These are phyloP conservation scores for Annona squamosa DNA, from an alignment of 164 flowering plant species.

Conservation along the genomic window DNA sequence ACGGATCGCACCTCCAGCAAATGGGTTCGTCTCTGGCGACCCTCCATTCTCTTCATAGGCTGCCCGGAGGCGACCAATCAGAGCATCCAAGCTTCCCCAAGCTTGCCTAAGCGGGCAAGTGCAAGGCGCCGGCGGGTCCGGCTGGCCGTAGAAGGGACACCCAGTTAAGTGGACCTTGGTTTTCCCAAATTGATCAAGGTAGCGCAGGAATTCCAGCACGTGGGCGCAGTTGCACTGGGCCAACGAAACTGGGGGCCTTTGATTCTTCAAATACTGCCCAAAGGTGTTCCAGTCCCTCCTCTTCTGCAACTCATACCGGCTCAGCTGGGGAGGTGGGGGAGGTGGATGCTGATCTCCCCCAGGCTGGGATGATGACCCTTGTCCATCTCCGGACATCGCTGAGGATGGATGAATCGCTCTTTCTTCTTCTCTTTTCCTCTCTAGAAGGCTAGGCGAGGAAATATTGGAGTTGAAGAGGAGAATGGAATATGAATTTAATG, in stretches of 20 bases:
- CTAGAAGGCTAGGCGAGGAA: not conserved
- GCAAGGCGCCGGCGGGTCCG: slow-evolving; percentile 48
- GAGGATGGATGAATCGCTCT: slow-evolving; percentile 11
- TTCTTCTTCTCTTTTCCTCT: not conserved
- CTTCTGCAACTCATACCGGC: slow-evolving; percentile 43
- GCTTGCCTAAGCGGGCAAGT: slow-evolving; percentile 43
- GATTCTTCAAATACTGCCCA: slow-evolving; percentile 40
- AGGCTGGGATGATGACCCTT: slow-evolving; percentile 18
- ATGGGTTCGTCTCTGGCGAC: slow-evolving; percentile 37
- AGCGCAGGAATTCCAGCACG: slow-evolving; percentile 33
- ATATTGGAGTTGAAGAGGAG: slow-evolving; percentile 7
- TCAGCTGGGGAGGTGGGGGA: slow-evolving; percentile 20
- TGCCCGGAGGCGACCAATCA: slow-evolving; percentile 38
- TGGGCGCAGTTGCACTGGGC: slow-evolving; percentile 33
- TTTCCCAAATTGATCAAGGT: slow-evolving; percentile 40
- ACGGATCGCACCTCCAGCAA: slow-evolving; percentile 30
- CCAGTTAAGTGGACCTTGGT: slow-evolving; percentile 39
- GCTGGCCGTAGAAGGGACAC: slow-evolving; percentile 37
- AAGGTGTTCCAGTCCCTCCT: slow-evolving; percentile 44
- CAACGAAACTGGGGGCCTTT: slow-evolving; percentile 34
- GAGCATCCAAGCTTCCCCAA: slow-evolving; percentile 42
- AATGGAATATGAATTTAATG: slow-evolving; percentile 22
- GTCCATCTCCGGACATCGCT: slow-evolving; percentile 1
- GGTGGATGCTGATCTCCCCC: not conserved
- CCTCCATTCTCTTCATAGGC: slow-evolving; percentile 43